Conservation (phyloP, 1,139 yeast genomes). For the Debaryomyces sp. region DNA sequence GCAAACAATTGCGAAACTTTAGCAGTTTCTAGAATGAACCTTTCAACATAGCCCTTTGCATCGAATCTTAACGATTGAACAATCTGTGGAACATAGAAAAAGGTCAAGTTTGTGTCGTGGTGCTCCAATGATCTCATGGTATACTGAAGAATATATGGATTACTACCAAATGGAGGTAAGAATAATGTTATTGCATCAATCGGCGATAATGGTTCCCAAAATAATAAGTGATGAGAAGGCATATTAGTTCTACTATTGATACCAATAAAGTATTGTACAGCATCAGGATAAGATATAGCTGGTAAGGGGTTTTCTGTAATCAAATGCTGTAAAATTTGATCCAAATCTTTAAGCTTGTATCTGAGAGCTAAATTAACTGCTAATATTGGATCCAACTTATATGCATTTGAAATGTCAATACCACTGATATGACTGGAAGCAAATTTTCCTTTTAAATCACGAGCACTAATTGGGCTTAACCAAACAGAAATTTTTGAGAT, state of each 20-base stretch:
- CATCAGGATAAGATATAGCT: conserved; percentile 64
- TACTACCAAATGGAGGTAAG: conserved; percentile 70
- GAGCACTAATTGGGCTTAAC: conserved; percentile 65
- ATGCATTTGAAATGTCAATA: conserved; percentile 53
- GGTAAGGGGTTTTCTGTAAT: conserved; percentile 60
- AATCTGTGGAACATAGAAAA: conserved; percentile 97
- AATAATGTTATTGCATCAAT: conserved; percentile 85
- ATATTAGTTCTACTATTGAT: conserved; percentile 42
- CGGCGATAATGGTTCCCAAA: conserved; percentile 82
- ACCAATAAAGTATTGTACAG: conserved; percentile 60
- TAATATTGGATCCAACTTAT: conserved; percentile 66
- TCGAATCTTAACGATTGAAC: conserved; percentile 91
- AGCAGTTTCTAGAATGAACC: conserved; percentile 90
- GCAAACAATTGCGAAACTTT: conserved; percentile 89
- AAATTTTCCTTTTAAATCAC: conserved; percentile 41
- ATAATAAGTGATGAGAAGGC: conserved; percentile 54
- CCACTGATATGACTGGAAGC: conserved; percentile 36
- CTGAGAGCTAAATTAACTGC: conserved; percentile 75
- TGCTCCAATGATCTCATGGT: conserved; percentile 88
- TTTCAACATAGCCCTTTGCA: conserved; percentile 78
- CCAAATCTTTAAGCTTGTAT: conserved; percentile 46
- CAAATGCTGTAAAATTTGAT: conserved; percentile 48
- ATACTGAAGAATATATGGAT: conserved; percentile 76
- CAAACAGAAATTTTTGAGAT: conserved; percentile 73
- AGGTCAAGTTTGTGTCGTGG: conserved; percentile 85